Percentiles rank a stretch among this genome's conserved stretches.
These are phyloP conservation scores for Fusarium nematophilum DNA, from an alignment of 2,329 filamentous ascomycete genomes.

Conservation along the genomic window DNA sequence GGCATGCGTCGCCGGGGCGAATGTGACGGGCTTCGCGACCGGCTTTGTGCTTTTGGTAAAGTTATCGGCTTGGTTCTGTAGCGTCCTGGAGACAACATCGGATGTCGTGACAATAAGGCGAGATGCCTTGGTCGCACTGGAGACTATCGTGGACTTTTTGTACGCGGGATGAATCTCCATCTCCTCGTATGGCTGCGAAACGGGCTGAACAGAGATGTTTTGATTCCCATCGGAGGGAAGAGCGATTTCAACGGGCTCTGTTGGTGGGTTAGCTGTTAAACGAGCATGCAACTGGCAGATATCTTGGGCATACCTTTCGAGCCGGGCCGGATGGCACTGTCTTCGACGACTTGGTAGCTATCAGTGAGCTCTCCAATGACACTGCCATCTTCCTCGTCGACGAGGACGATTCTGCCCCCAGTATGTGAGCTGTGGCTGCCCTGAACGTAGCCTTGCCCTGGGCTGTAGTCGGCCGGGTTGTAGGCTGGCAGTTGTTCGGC, in stretches of 20 bases:
- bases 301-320: conserved; percentile 78
- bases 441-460: conserved; percentile 80
- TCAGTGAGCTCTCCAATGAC: conserved; percentile 92
- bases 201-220: conserved; percentile 73
- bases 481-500: conserved; percentile 70
- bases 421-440: conserved; percentile 65
- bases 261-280: neutral
- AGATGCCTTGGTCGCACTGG: conserved; percentile 87
- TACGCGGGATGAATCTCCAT: conserved; percentile 91
- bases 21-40: conserved; percentile 83
- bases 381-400: conserved; percentile 96
- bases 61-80: conserved; percentile 80
- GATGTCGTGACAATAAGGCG: conserved; percentile 92
- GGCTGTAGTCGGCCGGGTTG: conserved; percentile 83
- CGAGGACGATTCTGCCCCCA: conserved; percentile 83
- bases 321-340: conserved; percentile 80
- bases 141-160: conserved; percentile 85
- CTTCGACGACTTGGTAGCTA: conserved; percentile 83
- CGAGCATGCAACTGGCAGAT: neutral
- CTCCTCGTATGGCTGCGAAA: conserved; percentile 77
- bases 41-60: conserved; percentile 87
- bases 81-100: conserved; percentile 78
- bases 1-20: conserved; percentile 84
- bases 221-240: conserved; percentile 75
- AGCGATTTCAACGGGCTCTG: conserved; percentile 82